These are phyloP conservation scores for Silene latifolia DNA, from an alignment of 148 eudicot species.

Conservation along the genomic window DNA sequence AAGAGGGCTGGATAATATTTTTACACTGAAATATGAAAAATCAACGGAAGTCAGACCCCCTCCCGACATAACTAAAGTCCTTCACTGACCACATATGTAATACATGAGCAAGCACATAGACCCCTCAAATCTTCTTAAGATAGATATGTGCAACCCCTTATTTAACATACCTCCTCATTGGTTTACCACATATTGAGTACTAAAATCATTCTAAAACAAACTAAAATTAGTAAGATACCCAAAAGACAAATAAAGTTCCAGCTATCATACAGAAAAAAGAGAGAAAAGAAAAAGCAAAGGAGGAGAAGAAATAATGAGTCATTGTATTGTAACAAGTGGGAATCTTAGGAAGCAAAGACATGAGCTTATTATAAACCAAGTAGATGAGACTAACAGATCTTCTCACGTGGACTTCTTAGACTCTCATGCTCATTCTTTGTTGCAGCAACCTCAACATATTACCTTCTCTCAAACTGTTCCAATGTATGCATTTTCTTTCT, in stretches of 20 bases:
- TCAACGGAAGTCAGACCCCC: too few relatives aligned
- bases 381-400: conserved; percentile 42
- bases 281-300: conserved; percentile 9
- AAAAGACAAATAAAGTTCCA: conserved; percentile 14
- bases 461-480: conserved; percentile 35
- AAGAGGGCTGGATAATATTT: too few relatives aligned
- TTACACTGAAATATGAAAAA: too few relatives aligned
- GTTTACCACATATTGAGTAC: conserved; percentile 27
- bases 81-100: conserved; percentile 13
- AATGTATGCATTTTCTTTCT: conserved; percentile 26
- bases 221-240: conserved; percentile 1
- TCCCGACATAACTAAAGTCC: too few relatives aligned
- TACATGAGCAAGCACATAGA: conserved; percentile 3
- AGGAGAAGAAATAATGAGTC: conserved; percentile 27
- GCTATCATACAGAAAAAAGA: not conserved
- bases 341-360: conserved; percentile 43
- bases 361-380: conserved; percentile 24
- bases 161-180: conserved; percentile 10
- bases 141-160: not conserved
- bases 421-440: conserved; percentile 15
- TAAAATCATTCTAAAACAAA: conserved; percentile 16
- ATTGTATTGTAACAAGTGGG: conserved; percentile 42
- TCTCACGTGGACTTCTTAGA: conserved; percentile 40
- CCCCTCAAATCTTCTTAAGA: conserved; percentile 14
- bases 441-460: conserved; percentile 14